Evolutionary conservation across 352 stramenopile genomes (phyloP), one percentile per base, ranked within the genome.

Genomic region (Phytophthora constricta): DNA sequence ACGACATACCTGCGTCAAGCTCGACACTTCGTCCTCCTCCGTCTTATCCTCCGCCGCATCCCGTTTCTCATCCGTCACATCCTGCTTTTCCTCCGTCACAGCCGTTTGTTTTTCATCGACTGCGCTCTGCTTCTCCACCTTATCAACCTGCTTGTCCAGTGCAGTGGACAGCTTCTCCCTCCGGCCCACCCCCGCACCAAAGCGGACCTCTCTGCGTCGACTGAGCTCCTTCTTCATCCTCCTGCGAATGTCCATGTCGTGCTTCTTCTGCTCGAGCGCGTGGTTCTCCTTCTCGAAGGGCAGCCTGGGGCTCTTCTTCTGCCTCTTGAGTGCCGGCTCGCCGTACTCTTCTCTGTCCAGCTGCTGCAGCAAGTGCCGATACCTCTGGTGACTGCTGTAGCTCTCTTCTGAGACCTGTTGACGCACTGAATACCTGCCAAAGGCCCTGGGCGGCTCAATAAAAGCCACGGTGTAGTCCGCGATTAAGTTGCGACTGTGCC

Each of bases 321-420:
- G 71, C 39, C 63, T 77, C 51, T 76, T 85, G 11, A n/a, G 43
- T 4, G 41, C 27, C 25, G 66, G 63, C 11, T 58, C 64, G 41
- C 64, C 60, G 72, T 93, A 90, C 48, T 91, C 79, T 37, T 81
- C 74, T 11, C 43, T 46, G 33, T 82, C 64, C 20, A 81, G 52
- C 41, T 83, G 48, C 58, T 86, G 66, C 39, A 93, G 62, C 34
- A 79, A 39, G 16, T 69, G 66, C 22, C 76, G 56, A 19, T 77
- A 86, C 22, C 61, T 58, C 16, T 86, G 70, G 4, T 75, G 74
- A 25, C 72, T 87, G 19, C 70, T 45, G 17, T 67, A 64, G 37
- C 73, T 58, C 1, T 70, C 58, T 10, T 64, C 54, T 10, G 58
- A 71, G 4, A 68, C 39, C 10, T 68, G 58, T 26, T 34, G 39